Evolutionary conservation across 1,139 yeast genomes (phyloP).

Genomic region (Kodamaea ohmeri): DNA sequence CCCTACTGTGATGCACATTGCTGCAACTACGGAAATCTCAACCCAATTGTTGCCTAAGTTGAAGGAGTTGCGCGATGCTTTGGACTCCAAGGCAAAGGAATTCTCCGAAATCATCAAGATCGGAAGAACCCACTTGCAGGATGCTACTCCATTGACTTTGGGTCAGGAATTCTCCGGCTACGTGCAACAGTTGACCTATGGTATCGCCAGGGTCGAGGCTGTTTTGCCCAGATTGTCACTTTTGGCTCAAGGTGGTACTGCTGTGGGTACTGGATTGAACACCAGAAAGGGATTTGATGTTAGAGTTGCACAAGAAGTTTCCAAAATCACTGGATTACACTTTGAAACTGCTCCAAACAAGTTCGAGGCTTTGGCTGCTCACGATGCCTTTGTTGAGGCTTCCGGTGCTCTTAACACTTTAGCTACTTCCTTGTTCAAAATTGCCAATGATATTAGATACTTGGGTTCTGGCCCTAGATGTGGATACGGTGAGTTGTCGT

Average conservation of each 20-base stretch:
- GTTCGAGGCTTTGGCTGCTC: constrained; percentile 25
- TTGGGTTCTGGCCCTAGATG: constrained; percentile 24
- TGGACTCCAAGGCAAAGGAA: constrained; percentile 18
- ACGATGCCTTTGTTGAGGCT: constrained; percentile 22
- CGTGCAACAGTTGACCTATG: constrained; percentile 22
- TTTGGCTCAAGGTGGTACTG: constrained; percentile 24
- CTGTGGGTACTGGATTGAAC: constrained; percentile 23
- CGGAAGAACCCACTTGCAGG: constrained; percentile 24
- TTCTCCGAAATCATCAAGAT: constrained; percentile 21
- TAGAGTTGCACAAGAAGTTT: constrained; percentile 18
- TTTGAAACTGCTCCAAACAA: constrained; percentile 24
- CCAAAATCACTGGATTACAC: constrained; percentile 18
- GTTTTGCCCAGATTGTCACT: constrained; percentile 20
- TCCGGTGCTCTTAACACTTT: constrained; percentile 22
- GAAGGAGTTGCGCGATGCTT: constrained; percentile 19
- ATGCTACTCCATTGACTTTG: constrained; percentile 23
- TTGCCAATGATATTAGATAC: constrained; percentile 23
- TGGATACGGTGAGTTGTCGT: constrained; percentile 23
- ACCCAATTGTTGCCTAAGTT: constrained; percentile 19
- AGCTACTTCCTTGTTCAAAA: constrained; percentile 21
- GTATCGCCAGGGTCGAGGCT: constrained; percentile 19
- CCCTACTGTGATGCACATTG: constrained; percentile 25
- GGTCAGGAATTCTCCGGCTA: constrained; percentile 24
- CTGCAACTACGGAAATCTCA: constrained; percentile 20
- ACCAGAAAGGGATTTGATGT: constrained; percentile 20